Evolutionary conservation across 192 early-diverging fungal species (phyloP), one percentile per base, ranked within the genome.

Genomic region (Linnemannia exigua): DNA sequence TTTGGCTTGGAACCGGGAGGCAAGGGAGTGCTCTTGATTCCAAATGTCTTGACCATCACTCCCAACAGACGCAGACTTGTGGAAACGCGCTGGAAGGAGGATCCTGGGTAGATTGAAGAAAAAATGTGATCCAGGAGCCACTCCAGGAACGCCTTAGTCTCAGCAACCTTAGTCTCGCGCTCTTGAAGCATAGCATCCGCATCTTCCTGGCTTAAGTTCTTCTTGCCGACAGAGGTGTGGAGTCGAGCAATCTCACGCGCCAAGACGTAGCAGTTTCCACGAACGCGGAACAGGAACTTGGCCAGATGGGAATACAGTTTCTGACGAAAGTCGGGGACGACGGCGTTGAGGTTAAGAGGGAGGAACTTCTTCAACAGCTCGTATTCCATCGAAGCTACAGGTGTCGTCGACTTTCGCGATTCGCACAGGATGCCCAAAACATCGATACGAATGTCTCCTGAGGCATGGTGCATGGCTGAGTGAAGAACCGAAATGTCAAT

Each of bases 251-350:
- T 83, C 77, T 54, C 88, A 69, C 67, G 83, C 79, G 75, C 88
- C 77, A 70, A 74, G 38, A 81, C 84, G 58, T 89, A 91, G 33
- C 88, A 44, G 63, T 90, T 92, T 7, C 90, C 90, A 37, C 89
- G 87, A 71, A 96, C 87, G n/a, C 94, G 90, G 17, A 89, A 84
- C 38, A 95, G 89, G 37, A 96, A 82, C 61, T 92, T 89, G 11
- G 90, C 91, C 38, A 94, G 72, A 61, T 93, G 88, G 17, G 90
- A 90, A 47, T 88, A 90, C 58, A 96, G 87, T 74, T 92, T 92
- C 87, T 97, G 96, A 16, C 97, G 92, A 87, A 96, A 97, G 50
- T 97, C 96, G 0, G 96, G 94, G 31, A 93, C 93, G 31, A 94
- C 93, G 20, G 91, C 92, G 51, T 93, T 95, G 67, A 93, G 73